These are phyloP conservation scores for Metschnikowia borealis DNA, from an alignment of 805 yeast species.

Conservation along the genomic window DNA sequence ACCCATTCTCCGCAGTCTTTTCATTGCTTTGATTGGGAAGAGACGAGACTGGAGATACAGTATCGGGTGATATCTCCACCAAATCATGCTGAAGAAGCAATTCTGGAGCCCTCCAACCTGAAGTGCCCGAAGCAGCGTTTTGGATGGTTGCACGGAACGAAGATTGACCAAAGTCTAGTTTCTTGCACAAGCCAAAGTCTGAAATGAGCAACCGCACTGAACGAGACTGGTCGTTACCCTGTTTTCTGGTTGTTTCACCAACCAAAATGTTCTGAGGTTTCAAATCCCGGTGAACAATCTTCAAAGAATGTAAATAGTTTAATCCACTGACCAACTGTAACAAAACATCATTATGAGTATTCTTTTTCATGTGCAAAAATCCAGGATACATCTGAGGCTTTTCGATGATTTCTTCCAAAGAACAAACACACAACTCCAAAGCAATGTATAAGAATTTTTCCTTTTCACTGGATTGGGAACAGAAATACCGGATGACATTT, in stretches of 20 bases:
- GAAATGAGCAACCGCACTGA: constrained; percentile 71
- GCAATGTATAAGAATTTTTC: constrained; percentile 91
- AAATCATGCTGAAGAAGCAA: constrained; percentile 44
- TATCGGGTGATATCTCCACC: constrained; percentile 36
- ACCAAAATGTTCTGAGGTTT: constrained; percentile 93
- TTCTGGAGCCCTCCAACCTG: constrained; percentile 99
- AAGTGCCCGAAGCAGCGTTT: constrained; percentile 86
- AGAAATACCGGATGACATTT: constrained; percentile 87
- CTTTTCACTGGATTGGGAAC: constrained; percentile 72
- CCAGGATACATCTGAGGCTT: constrained; percentile 20
- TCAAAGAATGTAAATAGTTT: constrained; percentile 79
- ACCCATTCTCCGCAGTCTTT: constrained; percentile 20
- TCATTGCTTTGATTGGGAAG: constrained; percentile 10
- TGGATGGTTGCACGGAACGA: constrained; percentile 90
- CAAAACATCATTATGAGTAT: constrained; percentile 40
- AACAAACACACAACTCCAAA: constrained; percentile 82
- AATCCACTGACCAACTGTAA: constrained; percentile 81
- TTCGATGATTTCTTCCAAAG: constrained; percentile 81
- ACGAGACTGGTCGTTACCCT: constrained; percentile 6
- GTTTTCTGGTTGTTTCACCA: constrained; percentile 47
- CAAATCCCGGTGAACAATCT: constrained; percentile 90
- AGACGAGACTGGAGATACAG: constrained; percentile 27
- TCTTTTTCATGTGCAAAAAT: constrained; percentile 38
- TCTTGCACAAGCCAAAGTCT: constrained; percentile 94
- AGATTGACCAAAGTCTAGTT: constrained; percentile 86